Conservation (phyloP, 2,329 filamentous ascomycete genomes). For the Fusarium bactridioides region DNA sequence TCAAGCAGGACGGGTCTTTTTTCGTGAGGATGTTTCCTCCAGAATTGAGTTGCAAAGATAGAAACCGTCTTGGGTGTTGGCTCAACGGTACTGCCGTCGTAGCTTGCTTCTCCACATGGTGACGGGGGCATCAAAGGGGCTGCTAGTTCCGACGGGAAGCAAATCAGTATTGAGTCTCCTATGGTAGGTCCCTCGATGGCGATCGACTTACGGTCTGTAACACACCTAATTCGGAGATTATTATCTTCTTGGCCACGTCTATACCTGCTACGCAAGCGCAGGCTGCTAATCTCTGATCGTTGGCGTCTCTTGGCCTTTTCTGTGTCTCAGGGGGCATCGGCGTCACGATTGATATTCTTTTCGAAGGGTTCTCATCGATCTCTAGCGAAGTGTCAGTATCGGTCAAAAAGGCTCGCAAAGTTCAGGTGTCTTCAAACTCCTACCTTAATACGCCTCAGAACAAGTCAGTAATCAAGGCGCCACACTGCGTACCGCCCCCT, state of each 20-base stretch:
- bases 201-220: no score
- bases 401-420: not conserved
- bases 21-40: accelerated
- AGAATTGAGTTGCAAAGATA: accelerated
- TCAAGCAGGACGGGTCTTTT: accelerated
- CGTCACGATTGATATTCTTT: slow-evolving; percentile 43
- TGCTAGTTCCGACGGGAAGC: no score
- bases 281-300: slow-evolving; percentile 49
- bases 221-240: accelerated
- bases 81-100: no score
- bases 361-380: accelerated
- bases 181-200: no score
- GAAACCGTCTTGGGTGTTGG: not conserved
- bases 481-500: accelerated
- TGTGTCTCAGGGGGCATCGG: slow-evolving; percentile 42
- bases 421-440: no score
- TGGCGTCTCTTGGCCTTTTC: slow-evolving; percentile 43
- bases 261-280: slow-evolving; percentile 48
- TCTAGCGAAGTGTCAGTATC: not conserved
- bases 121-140: no score
- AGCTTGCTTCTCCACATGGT: no score
- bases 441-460: not conserved
- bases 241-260: no score
- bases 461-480: not conserved
- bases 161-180: no score